Evolutionary conservation across 2,329 filamentous ascomycete genomes (phyloP).

Genomic region (Claviceps africana): DNA sequence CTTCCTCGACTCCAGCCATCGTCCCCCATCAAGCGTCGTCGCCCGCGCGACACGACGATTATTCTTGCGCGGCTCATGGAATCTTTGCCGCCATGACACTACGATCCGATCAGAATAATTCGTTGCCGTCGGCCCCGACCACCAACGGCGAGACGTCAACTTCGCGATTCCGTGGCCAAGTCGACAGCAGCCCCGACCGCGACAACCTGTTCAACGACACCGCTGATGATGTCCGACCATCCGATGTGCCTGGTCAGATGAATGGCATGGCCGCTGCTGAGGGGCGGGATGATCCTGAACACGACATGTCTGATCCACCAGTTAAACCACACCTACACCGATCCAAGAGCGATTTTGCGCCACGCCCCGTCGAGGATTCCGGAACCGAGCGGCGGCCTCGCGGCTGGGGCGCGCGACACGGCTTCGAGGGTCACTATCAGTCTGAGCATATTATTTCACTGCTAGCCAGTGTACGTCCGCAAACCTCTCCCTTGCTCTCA

Average conservation of each 20-base stretch:
- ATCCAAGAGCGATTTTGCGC: constrained; percentile 42
- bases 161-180: constrained; percentile 15
- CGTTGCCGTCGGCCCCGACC: constrained; percentile 14
- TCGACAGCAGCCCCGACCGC: constrained; percentile 16
- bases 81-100: constrained; percentile 18
- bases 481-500: background rate
- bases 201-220: constrained; percentile 14
- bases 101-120: constrained; percentile 19
- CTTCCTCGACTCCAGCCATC: constrained; percentile 6
- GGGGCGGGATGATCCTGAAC: constrained; percentile 19
- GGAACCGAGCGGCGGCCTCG: constrained; percentile 31
- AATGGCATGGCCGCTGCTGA: constrained; percentile 16
- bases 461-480: constrained; percentile 55
- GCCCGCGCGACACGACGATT: constrained; percentile 12
- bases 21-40: constrained; percentile 10
- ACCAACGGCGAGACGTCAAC: constrained; percentile 18
- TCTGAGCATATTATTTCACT: constrained; percentile 80
- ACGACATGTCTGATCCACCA: constrained; percentile 23
- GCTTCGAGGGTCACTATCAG: constrained; percentile 84
- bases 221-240: constrained; percentile 26
- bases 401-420: constrained; percentile 57
- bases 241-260: constrained; percentile 31
- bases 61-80: constrained; percentile 11
- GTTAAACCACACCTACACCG: constrained; percentile 38
- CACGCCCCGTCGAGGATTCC: constrained; percentile 26